Conservation (phyloP, 768 basidiomycete species). For the Phylloporus arenicola region DNA sequence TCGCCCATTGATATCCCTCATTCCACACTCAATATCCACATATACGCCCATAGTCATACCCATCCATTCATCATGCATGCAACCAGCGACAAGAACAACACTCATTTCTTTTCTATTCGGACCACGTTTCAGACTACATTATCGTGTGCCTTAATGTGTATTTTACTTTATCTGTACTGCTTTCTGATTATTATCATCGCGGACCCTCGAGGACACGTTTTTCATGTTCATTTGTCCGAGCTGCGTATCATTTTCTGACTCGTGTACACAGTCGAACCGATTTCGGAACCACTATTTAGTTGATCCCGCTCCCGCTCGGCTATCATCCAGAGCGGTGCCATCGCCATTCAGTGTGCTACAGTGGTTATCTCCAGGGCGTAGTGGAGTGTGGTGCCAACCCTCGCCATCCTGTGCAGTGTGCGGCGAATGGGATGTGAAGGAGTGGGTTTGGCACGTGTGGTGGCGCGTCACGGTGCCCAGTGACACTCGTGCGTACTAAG, state of each 20-base stretch:
- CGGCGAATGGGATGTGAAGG: background rate
- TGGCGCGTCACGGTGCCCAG: too few species aligned
- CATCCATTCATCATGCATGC: background rate
- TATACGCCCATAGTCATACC: background rate
- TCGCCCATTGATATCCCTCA: conserved; percentile 10
- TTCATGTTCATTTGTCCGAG: background rate
- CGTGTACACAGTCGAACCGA: background rate
- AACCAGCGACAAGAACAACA: background rate
- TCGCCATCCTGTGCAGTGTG: too few species aligned
- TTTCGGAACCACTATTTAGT: too few species aligned
- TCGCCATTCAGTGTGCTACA: too few species aligned
- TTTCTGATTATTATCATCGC: background rate
- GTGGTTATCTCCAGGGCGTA: too few species aligned
- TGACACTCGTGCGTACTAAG: too few species aligned
- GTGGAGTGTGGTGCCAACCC: too few species aligned
- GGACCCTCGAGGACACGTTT: background rate
- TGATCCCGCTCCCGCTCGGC: background rate
- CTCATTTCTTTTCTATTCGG: background rate
- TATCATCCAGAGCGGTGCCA: too few species aligned
- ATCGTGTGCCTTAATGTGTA: background rate
- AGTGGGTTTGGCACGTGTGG: background rate
- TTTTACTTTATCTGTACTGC: background rate
- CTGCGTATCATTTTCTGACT: background rate
- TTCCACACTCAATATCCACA: background rate
- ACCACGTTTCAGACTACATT: background rate